phyloP scores from a whole-genome alignment of 352 stramenopile species.

The Blastocystis sp. region DNA sequence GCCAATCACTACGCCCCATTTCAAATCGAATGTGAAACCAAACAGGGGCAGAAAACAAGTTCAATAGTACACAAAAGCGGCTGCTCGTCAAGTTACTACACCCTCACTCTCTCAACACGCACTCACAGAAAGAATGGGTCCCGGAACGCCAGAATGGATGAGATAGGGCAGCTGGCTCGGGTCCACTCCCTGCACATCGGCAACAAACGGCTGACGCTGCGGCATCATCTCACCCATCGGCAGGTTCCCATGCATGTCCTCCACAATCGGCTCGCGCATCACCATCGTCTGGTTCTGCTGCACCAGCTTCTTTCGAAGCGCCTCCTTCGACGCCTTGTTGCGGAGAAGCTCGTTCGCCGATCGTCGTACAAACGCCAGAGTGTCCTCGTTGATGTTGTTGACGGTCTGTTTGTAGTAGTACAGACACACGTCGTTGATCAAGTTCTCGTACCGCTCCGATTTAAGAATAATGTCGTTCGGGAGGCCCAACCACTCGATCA shows the following conservation, averaged over 20 bases:
- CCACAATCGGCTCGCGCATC: background rate
- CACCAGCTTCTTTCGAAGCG: conserved; percentile 55
- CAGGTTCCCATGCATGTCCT: background rate
- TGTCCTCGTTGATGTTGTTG: conserved; percentile 69
- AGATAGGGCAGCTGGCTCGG: conserved; percentile 29
- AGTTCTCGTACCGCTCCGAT: conserved; percentile 52
- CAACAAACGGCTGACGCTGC: background rate
- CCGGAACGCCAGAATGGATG: background rate
- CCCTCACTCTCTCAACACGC: background rate
- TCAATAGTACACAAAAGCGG: background rate
- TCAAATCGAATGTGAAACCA: conserved; percentile 4
- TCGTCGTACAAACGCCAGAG: conserved; percentile 39
- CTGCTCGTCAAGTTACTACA: background rate
- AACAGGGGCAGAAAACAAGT: background rate
- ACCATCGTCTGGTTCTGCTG: conserved; percentile 4
- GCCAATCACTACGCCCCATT: background rate
- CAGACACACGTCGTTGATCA: conserved; percentile 66
- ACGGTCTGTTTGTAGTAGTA: conserved; percentile 58
- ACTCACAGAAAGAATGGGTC: background rate
- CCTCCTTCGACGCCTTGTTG: conserved; percentile 68
- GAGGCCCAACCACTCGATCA: conserved; percentile 60
- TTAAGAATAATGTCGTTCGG: conserved; percentile 67
- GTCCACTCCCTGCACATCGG: conserved; percentile 15
- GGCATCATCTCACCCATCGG: background rate
- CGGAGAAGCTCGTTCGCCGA: conserved; percentile 65